Percentiles rank a stretch among this genome's conserved stretches.
Conservation (phyloP, 768 basidiomycete genomes). For the Tremella mesenterica region DNA sequence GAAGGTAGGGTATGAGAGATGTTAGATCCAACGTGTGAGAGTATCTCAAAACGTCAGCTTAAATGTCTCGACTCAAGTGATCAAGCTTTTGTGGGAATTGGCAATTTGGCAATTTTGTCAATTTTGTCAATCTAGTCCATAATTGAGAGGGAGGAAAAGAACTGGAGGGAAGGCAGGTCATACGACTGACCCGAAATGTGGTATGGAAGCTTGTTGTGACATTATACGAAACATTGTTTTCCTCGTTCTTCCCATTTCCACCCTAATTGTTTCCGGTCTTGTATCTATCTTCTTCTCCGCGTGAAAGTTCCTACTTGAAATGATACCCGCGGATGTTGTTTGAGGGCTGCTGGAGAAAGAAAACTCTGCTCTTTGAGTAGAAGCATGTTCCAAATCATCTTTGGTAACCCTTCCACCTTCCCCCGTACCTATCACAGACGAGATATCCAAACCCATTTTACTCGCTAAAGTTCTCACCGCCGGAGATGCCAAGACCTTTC, state of each 20-base stretch:
- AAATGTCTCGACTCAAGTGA: not conserved
- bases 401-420: slow-evolving; percentile 27
- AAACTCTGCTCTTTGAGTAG: not conserved
- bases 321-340: not conserved
- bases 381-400: slow-evolving; percentile 15
- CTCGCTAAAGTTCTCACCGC: slow-evolving; percentile 32
- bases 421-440: slow-evolving; percentile 16
- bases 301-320: not conserved
- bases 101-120: too few relatives aligned
- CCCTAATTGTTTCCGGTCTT: slow-evolving; percentile 14
- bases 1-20: slow-evolving; percentile 28
- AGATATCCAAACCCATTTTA: slow-evolving; percentile 21
- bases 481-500: slow-evolving; percentile 25
- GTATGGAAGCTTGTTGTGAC: slow-evolving; percentile 23
- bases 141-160: not conserved
- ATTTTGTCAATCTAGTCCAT: not conserved
- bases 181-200: slow-evolving; percentile 37
- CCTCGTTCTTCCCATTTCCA: slow-evolving; percentile 36
- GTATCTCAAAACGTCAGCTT: slow-evolving; percentile 16
- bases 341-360: not conserved
- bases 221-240: slow-evolving; percentile 37
- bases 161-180: not conserved
- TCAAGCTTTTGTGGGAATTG: not conserved
- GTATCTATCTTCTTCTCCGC: slow-evolving; percentile 1
- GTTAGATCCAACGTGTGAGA: slow-evolving; percentile 37